Evolutionary conservation across 1,139 yeast genomes (phyloP).

Genomic region (Saccharomycopsis crataegensis): DNA sequence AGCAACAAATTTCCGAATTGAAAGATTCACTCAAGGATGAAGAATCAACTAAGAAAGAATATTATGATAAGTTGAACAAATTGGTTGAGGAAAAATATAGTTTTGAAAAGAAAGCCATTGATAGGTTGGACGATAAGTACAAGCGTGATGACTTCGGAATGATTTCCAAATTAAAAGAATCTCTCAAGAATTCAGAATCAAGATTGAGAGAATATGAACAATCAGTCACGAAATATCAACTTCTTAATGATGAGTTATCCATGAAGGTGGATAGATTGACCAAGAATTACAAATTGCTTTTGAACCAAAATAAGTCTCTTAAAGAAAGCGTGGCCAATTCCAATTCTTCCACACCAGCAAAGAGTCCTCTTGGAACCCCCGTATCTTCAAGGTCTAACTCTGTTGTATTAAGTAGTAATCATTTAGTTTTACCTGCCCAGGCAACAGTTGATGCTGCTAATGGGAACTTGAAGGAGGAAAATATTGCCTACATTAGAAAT

Average conservation of each 20-base stretch:
- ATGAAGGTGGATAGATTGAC: constrained; percentile 59
- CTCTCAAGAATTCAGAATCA: constrained; percentile 43
- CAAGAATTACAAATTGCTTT: constrained; percentile 53
- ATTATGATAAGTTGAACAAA: constrained; percentile 27
- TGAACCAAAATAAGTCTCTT: constrained; percentile 46
- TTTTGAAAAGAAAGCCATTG: constrained; percentile 21
- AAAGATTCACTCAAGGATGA: constrained; percentile 25
- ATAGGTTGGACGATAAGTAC: not conserved
- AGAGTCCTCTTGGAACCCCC: constrained; percentile 20
- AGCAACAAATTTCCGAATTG: constrained; percentile 27
- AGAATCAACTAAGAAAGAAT: constrained; percentile 24
- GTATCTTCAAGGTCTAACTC: constrained; percentile 25
- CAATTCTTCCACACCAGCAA: constrained; percentile 23
- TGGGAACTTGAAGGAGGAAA: constrained; percentile 30
- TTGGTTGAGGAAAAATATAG: constrained; percentile 26
- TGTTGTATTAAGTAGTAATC: constrained; percentile 10
- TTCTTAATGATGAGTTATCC: constrained; percentile 59
- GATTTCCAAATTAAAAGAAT: constrained; percentile 42
- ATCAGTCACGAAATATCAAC: constrained; percentile 50
- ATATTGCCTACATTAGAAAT: constrained; percentile 75
- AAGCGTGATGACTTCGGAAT: constrained; percentile 23
- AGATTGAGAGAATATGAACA: constrained; percentile 50
- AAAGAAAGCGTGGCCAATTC: constrained; percentile 26
- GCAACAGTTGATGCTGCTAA: not conserved
- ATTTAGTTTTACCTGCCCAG: not conserved